A percentile compares a stretch with the other conserved stretches of the same genome.
Evolutionary conservation across 495 filamentous ascomycete genomes (phyloP).

Genomic region (Eremomyces bilateralis): DNA sequence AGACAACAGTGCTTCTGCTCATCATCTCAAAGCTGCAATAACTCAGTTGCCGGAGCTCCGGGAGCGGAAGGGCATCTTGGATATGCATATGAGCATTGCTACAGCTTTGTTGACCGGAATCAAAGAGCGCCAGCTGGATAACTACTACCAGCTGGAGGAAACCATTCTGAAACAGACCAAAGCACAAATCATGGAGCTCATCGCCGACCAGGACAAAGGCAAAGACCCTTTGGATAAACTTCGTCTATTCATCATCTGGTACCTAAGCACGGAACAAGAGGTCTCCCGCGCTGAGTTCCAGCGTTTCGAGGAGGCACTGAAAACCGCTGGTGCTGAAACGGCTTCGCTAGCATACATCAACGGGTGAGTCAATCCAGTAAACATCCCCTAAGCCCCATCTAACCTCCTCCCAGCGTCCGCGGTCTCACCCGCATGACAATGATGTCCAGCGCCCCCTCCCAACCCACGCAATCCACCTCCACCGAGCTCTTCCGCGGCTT

Average conservation of each 20-base stretch:
- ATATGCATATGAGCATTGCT: conserved; percentile 99
- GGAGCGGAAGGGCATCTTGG: conserved; percentile 73
- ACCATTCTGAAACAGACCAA: conserved; percentile 85
- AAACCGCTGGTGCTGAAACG: conserved; percentile 46
- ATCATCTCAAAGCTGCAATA: conserved; percentile 90
- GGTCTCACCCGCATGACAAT: conserved; percentile 97
- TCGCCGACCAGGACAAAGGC: conserved; percentile 63
- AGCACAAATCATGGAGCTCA: conserved; percentile 66
- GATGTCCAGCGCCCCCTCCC: conserved; percentile 67
- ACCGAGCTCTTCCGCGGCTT: conserved; percentile 70
- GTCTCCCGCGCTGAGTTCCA: conserved; percentile 61
- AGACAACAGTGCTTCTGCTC: conserved; percentile 67
- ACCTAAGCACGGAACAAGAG: conserved; percentile 78
- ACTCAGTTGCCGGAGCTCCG: conserved; percentile 78
- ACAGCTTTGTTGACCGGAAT: conserved; percentile 69
- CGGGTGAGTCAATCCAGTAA: conserved; percentile 26
- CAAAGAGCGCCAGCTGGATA: conserved; percentile 85
- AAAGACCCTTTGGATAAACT: conserved; percentile 74
- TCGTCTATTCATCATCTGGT: conserved; percentile 85
- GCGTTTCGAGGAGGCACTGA: conserved; percentile 71
- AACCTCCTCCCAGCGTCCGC: conserved; percentile 41
- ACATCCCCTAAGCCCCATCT: too few relatives aligned
- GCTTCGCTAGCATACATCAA: conserved; percentile 67
- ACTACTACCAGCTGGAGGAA: conserved; percentile 91
- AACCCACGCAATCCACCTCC: conserved; percentile 41